These are phyloP conservation scores for Arthrobotrys conoides DNA, from an alignment of 2,329 filamentous ascomycete species.

Conservation along the genomic window DNA sequence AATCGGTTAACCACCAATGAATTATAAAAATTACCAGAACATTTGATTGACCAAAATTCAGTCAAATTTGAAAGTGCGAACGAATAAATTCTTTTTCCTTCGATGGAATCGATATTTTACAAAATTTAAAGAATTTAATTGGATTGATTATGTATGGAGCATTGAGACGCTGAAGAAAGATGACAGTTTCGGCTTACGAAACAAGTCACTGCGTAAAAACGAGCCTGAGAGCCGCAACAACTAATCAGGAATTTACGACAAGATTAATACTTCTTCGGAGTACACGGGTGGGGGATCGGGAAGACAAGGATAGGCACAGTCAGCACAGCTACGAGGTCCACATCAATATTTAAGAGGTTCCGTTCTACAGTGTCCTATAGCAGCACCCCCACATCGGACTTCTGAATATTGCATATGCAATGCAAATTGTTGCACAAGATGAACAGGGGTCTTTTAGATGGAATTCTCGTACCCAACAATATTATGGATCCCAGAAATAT, in stretches of 20 bases:
- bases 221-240: neutral
- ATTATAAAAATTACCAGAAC: no score
- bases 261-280: conserved; percentile 3
- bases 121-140: no score
- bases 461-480: conserved; percentile 1
- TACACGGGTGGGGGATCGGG: conserved; percentile 23
- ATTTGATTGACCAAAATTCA: no score
- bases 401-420: neutral
- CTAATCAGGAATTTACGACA: neutral
- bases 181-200: neutral
- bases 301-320: conserved; percentile 5
- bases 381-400: conserved; percentile 3
- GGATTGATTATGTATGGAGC: no score
- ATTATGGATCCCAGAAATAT: no score
- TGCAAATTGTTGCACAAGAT: neutral
- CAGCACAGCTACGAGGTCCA: conserved; percentile 1
- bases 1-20: no score
- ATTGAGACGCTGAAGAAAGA: no score
- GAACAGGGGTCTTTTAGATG: neutral
- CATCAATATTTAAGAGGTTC: neutral
- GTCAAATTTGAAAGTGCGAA: no score
- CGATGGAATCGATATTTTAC: no score
- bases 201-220: neutral
- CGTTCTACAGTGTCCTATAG: neutral
- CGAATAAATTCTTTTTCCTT: no score